Evolutionary conservation across 2,329 filamentous ascomycete species (phyloP).

Genomic region (Cladorrhinum sp.): DNA sequence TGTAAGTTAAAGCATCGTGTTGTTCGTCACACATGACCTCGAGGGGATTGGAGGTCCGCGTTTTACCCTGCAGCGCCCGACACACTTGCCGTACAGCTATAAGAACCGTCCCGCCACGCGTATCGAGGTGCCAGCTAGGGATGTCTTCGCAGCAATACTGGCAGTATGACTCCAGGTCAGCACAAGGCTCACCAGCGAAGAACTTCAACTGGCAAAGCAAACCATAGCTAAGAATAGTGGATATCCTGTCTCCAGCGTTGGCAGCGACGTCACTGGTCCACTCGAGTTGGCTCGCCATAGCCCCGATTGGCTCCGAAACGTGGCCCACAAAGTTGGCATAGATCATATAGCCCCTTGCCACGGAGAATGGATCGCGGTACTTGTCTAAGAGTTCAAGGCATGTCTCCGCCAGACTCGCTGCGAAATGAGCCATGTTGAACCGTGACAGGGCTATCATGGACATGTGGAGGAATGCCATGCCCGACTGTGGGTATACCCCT

Average conservation of each 20-base stretch:
- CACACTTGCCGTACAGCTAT: constrained; percentile 63
- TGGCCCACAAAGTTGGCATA: constrained; percentile 70
- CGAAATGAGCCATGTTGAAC: constrained; percentile 68
- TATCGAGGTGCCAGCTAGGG: constrained; percentile 67
- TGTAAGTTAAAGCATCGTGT: constrained; percentile 58
- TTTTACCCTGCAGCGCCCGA: constrained; percentile 73
- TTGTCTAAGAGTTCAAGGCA: constrained; percentile 63
- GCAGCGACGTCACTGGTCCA: constrained; percentile 64
- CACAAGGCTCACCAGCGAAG: constrained; percentile 65
- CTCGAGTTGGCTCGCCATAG: constrained; percentile 59
- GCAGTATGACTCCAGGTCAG: constrained; percentile 68
- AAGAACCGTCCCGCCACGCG: constrained; percentile 67
- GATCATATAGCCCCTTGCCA: constrained; percentile 66
- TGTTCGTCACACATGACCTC: constrained; percentile 65
- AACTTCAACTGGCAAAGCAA: constrained; percentile 64
- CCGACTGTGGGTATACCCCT: constrained; percentile 67
- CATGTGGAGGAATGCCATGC: constrained; percentile 65
- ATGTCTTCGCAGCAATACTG: constrained; percentile 72
- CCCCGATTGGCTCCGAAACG: constrained; percentile 58
- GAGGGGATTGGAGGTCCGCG: constrained; percentile 46
- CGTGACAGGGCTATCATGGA: constrained; percentile 64
- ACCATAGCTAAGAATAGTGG: constrained; percentile 69
- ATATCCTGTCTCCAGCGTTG: constrained; percentile 65
- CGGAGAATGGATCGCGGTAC: constrained; percentile 61
- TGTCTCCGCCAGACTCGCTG: constrained; percentile 60